Conservation (phyloP, 2,329 filamentous ascomycete genomes). For the Dothistroma pini region DNA sequence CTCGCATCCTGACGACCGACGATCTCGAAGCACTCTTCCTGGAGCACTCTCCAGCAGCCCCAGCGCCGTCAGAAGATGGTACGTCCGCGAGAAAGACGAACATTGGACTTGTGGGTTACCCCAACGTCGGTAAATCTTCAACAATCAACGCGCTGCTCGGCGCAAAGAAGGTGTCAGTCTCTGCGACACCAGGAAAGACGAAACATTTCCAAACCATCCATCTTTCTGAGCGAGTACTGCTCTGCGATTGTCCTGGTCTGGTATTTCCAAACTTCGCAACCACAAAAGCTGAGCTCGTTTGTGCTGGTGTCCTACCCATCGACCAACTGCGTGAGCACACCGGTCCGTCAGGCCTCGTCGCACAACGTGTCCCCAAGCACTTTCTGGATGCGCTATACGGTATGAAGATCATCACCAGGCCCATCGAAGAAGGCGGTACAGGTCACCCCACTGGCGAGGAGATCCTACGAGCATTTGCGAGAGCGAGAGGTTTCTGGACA, state of each 20-base stretch:
- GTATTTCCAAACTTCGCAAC: constrained; percentile 98
- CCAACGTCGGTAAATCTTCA: constrained; percentile 98
- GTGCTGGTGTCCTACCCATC: constrained; percentile 91
- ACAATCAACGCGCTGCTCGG: constrained; percentile 99
- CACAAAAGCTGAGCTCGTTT: constrained; percentile 93
- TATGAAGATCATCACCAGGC: constrained; percentile 76
- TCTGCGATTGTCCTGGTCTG: constrained; percentile 97
- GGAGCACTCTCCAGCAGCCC: constrained; percentile 61
- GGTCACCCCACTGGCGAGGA: constrained; percentile 82
- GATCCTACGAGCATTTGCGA: constrained; percentile 79
- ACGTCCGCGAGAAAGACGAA: constrained; percentile 64
- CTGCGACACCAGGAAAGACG: constrained; percentile 94
- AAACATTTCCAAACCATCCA: constrained; percentile 99
- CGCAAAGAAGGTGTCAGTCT: constrained; percentile 97
- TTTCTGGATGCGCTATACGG: constrained; percentile 95
- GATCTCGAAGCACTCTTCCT: constrained; percentile 89
- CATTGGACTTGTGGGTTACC: constrained; percentile 94
- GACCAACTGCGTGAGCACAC: constrained; percentile 93
- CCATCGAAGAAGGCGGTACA: constrained; percentile 87
- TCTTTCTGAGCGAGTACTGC: constrained; percentile 79
- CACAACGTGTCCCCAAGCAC: constrained; percentile 76
- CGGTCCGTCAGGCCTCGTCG: constrained; percentile 78
- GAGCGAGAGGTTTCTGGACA: constrained; percentile 84
- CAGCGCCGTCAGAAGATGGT: constrained; percentile 43
- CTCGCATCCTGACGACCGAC: constrained; percentile 83